A percentile compares a stretch with the other conserved stretches of the same genome.
Evolutionary conservation across 768 basidiomycete genomes (phyloP).

Genomic region (Phaffia tasmanica): DNA sequence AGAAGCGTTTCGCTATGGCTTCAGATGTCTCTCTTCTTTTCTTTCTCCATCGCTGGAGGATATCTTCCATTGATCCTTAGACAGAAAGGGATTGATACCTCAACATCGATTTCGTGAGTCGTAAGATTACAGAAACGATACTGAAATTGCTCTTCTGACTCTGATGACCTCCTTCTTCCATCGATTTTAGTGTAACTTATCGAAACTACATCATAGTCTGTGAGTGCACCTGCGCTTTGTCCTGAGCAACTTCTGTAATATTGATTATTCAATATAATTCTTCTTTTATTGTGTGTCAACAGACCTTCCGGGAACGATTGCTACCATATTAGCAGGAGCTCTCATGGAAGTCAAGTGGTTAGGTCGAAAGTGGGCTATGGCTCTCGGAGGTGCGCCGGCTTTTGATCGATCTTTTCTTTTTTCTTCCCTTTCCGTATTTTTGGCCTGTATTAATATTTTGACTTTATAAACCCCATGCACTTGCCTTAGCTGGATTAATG

Average conservation of each 20-base stretch:
- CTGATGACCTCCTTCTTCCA: constrained; percentile 28
- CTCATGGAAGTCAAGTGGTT: constrained; percentile 14
- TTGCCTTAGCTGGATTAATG: constrained; percentile 5
- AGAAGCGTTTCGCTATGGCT: no score
- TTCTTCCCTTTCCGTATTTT: no score
- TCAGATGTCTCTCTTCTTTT: constrained; percentile 30
- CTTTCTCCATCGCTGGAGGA: constrained; percentile 37
- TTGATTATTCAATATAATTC: not conserved
- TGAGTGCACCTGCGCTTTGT: not conserved
- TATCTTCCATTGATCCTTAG: constrained; percentile 38
- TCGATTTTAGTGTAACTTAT: constrained; percentile 38
- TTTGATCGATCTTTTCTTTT: not conserved
- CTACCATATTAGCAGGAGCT: constrained; percentile 5
- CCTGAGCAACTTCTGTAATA: no score
- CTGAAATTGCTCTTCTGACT: not conserved
- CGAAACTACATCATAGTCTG: constrained; percentile 32
- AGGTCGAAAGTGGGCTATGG: constrained; percentile 16
- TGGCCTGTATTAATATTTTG: not conserved
- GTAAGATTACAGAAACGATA: not conserved
- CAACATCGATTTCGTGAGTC: not conserved
- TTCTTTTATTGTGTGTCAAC: not conserved
- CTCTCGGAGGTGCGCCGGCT: not conserved
- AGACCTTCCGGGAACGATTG: not conserved
- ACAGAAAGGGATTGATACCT: constrained; percentile 20
- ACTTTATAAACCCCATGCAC: not conserved